Evolutionary conservation across 148 eudicot species (phyloP), one percentile per base, ranked within the genome.

Genomic region (Limonium bicolor): DNA sequence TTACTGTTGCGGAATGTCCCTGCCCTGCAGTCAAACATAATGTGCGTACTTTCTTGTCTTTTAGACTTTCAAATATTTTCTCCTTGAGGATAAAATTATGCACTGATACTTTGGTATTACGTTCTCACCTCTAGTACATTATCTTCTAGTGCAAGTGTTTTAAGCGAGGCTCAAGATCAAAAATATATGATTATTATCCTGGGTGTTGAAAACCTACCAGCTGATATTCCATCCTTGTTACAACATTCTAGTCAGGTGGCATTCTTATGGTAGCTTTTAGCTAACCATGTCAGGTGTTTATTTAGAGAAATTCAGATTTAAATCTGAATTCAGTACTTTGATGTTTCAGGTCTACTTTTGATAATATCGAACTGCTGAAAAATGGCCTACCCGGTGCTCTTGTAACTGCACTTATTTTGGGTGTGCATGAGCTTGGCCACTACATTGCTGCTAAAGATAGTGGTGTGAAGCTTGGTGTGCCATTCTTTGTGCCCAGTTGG

Each of bases 401-500:
- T 45, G 95, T 81, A 30, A 90, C 94, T 54, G 93, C 85, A 32
- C 80, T 81, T 49, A 56, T 85, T 61, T 58, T 92, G 50, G 90
- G 85, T 7, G 74, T 66, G 16, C 99, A 92, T 63, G 99, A 92
- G 67, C 74, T 92, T 42, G 66, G 87, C 64, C 99, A 92, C 51
- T 60, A 60, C 69, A n/a, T 78, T 31, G 79, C 70, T 52, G 94
- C 94, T 45, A 76, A 65, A 34, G 64, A 63, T 23, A 41, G 58
- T 39, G 95, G 95, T 48, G 71, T 92, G 51, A 78, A 71, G 78
- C 76, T 92, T 40, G 88, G 94, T 20, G 79, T 85, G 29, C 99
- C 99, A 22, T 92, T 49, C 54, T 71, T 92, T 37, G 79, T 92
- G 50, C 99, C 99, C 11, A 92, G 99, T 66, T 92, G 99, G 99